phyloP scores from a whole-genome alignment of 1,139 yeast species.

The Fermentozyma sake region DNA sequence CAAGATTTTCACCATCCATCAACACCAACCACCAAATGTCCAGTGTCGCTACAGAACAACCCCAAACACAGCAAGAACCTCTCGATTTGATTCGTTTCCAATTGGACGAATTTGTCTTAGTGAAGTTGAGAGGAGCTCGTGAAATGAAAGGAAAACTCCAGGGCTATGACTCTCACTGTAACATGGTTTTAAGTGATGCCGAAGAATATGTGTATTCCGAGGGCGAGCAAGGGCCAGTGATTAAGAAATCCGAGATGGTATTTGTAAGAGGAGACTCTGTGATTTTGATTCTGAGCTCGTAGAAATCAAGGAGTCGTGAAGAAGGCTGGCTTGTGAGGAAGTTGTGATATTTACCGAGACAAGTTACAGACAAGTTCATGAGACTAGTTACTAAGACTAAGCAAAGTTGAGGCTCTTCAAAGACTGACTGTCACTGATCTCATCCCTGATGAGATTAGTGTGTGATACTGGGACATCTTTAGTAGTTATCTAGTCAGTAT shows the following conservation, averaged over 20 bases:
- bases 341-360: no score
- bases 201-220: conserved; percentile 71
- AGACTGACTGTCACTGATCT: no score
- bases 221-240: conserved; percentile 39
- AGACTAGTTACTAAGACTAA: no score
- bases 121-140: conserved; percentile 94
- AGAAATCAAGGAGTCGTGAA: no score
- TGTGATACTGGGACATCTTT: no score
- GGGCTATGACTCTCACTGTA: conserved; percentile 95
- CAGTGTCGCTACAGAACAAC: conserved; percentile 31
- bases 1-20: not conserved
- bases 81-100: conserved; percentile 83
- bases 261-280: conserved; percentile 97
- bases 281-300: no score
- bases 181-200: conserved; percentile 92
- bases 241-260: conserved; percentile 77
- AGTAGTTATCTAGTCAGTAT: no score
- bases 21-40: conserved; percentile 22
- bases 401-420: no score
- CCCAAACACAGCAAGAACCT: conserved; percentile 54
- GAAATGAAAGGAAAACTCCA: conserved; percentile 88
- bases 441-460: no score
- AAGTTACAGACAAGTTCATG: no score
- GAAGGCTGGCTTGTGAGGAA: no score
- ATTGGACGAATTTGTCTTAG: conserved; percentile 80